Evolutionary conservation across 2,329 filamentous ascomycete genomes (phyloP), one percentile per base, ranked within the genome.

Genomic region (Fusarium sp.): DNA sequence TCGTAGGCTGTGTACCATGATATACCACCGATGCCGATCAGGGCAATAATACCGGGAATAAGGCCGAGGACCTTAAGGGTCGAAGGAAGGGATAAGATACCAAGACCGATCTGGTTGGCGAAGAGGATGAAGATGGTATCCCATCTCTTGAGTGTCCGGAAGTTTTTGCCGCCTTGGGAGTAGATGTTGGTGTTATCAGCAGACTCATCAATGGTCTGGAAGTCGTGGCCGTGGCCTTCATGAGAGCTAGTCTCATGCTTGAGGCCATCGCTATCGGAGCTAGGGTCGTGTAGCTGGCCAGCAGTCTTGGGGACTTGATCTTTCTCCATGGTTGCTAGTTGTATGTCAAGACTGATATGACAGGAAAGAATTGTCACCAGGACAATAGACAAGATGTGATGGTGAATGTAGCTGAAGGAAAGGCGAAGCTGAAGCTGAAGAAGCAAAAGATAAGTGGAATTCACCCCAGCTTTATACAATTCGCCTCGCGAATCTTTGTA

Each of bases 41-140:
- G 90, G 73, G 90, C 74, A 57, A 91, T 90, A 49, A 91, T 74
- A 21, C 89, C 89, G 0, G 89, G 89, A 11, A 91, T 86, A 17
- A 91, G 80, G 6, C 89, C 89, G 13, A 91, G 82, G 14, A 89
- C 79, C 6, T 88, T 87, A 76, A 91, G 90, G 0, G 88, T 90
- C 77, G 87, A 90, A 2, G 89, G 89, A 66, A 91, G 91, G 2
- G 88, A 90, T 85, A 91, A 89, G 76, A 76, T 74, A 25, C 74
- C 74, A 7, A 75, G 69, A 25, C 68, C 72, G 51, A 75, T 64
- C 43, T 74, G 71, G 20, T 74, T 74, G 15, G 71, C 65, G 8
- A 74, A 66, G 5, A 74, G 58, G 8, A 71, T 63, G 14, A 74
- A 71, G 18, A 72, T 67, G 8, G 70, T 71, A 21, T 71, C 70